These are phyloP conservation scores for Moricandia moricandioides DNA, from an alignment of 345 rosid genomes.

Conservation along the genomic window DNA sequence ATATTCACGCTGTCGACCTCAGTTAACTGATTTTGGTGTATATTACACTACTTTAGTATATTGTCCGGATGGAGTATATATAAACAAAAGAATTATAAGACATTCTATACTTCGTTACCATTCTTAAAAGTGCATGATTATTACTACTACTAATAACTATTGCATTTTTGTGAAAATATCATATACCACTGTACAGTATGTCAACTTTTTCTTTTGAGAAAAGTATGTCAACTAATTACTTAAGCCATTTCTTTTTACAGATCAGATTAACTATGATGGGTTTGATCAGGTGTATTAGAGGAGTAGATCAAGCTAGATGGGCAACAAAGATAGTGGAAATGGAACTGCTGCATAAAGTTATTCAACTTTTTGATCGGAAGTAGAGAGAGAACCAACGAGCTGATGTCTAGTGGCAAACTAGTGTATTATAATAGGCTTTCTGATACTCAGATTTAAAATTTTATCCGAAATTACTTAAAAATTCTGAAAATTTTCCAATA, in stretches of 20 bases:
- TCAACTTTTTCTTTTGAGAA: too few species aligned
- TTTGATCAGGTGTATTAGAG: not conserved
- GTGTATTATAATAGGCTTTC: too few species aligned
- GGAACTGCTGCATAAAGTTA: slow-evolving; percentile 33
- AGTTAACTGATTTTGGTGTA: not conserved
- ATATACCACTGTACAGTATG: too few species aligned
- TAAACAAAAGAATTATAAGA: not conserved
- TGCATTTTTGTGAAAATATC: not conserved
- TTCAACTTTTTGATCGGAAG: slow-evolving; percentile 29
- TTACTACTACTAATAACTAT: not conserved
- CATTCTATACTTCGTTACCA: not conserved
- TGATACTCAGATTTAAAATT: too few species aligned
- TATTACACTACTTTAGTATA: not conserved
- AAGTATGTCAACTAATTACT: not conserved
- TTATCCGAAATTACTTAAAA: too few species aligned
- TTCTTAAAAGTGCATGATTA: not conserved
- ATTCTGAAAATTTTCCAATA: too few species aligned
- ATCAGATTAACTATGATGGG: not conserved
- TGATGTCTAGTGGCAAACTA: too few species aligned
- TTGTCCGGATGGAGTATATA: not conserved
- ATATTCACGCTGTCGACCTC: not conserved
- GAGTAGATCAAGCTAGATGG: not conserved
- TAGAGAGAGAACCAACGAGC: not conserved
- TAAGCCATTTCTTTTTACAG: not conserved
- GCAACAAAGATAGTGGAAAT: slow-evolving; percentile 36